Evolutionary conservation across 2,329 filamentous ascomycete species (phyloP).

Genomic region (Phialemoniopsis sp.): DNA sequence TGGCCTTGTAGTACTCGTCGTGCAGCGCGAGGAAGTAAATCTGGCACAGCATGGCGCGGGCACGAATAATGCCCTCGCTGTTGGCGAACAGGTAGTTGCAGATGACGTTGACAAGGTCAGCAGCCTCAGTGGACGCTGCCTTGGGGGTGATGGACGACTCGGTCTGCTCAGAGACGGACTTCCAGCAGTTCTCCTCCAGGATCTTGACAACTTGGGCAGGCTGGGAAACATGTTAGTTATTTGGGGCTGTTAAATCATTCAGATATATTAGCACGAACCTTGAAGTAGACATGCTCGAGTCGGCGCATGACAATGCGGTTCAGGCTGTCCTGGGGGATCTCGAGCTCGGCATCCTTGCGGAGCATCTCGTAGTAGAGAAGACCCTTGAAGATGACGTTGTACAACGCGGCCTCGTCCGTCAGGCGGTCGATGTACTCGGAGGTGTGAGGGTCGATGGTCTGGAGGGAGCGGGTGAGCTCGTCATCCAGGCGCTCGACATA

Average conservation of each 20-base stretch:
- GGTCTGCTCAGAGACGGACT: conserved; percentile 63
- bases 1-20: conserved; percentile 95
- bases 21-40: conserved; percentile 98
- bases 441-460: conserved; percentile 96
- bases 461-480: conserved; percentile 93
- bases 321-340: conserved; percentile 77
- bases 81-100: conserved; percentile 94
- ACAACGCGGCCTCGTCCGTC: conserved; percentile 83
- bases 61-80: conserved; percentile 93
- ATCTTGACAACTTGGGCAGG: conserved; percentile 89
- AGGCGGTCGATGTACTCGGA: conserved; percentile 97
- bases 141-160: conserved; percentile 82
- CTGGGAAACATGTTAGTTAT: conserved; percentile 29
- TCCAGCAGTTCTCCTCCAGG: conserved; percentile 93
- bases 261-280: conserved; percentile 46
- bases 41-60: conserved; percentile 95
- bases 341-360: conserved; percentile 63
- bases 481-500: conserved; percentile 94
- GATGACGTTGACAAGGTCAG: conserved; percentile 75
- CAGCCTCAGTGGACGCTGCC: conserved; percentile 61
- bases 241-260: no score
- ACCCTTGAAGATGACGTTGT: conserved; percentile 86
- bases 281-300: conserved; percentile 98
- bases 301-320: conserved; percentile 93
- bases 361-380: conserved; percentile 85